phyloP scores from a whole-genome alignment of 805 yeast species.

The Candida manassasensis region DNA sequence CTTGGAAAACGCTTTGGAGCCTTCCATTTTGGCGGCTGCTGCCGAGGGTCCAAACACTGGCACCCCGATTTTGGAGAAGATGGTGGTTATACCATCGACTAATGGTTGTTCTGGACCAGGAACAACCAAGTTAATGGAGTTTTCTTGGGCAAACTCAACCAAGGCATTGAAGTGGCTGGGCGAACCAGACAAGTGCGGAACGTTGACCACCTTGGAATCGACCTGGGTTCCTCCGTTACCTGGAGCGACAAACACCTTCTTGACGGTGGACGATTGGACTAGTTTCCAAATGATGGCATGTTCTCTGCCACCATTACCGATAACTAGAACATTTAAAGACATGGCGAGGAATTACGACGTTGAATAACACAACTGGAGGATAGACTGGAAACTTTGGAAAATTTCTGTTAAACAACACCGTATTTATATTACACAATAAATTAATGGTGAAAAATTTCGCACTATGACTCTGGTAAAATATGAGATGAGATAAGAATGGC shows the following conservation, averaged over 20 bases:
- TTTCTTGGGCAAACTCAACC: slow-evolving; percentile 66
- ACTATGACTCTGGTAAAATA: slow-evolving; percentile 1
- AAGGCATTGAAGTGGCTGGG: slow-evolving; percentile 65
- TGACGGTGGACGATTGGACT: slow-evolving; percentile 69
- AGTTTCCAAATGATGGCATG: slow-evolving; percentile 94
- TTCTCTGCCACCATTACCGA: slow-evolving; percentile 99
- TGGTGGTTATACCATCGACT: slow-evolving; percentile 82
- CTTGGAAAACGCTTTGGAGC: slow-evolving; percentile 92
- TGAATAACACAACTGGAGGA: background rate
- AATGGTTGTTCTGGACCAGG: slow-evolving; percentile 99
- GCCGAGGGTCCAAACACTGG: slow-evolving; percentile 97
- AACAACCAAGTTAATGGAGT: slow-evolving; percentile 67
- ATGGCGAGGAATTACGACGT: slow-evolving; percentile 4
- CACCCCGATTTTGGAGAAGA: slow-evolving; percentile 76
- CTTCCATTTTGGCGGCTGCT: slow-evolving; percentile 91
- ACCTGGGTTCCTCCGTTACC: slow-evolving; percentile 91
- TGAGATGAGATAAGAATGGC: background rate
- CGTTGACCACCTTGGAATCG: slow-evolving; percentile 60
- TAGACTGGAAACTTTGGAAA: background rate
- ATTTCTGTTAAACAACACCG: background rate
- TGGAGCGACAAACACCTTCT: slow-evolving; percentile 83
- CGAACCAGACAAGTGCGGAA: slow-evolving; percentile 58
- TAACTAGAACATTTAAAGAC: slow-evolving; percentile 60
- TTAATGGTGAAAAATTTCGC: background rate
- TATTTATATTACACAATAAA: background rate